Evolutionary conservation across 176 grass and related monocot species (phyloP).

Genomic region (Lolium multiflorum): DNA sequence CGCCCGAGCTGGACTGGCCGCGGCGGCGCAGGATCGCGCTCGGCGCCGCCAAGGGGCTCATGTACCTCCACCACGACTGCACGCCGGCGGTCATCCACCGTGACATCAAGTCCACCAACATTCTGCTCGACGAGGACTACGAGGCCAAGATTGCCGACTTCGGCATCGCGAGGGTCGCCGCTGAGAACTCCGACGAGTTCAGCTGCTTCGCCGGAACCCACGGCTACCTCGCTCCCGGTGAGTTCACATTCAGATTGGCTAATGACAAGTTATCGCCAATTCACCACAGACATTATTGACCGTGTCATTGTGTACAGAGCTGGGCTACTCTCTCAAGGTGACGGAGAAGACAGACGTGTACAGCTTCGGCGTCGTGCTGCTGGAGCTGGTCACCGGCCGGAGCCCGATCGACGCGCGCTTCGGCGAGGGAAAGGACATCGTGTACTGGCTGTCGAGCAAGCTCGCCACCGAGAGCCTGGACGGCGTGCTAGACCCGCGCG

Average conservation of each 20-base stretch:
- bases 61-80: constrained; percentile 96
- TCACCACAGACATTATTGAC: neutral
- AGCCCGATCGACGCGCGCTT: constrained; percentile 74
- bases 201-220: constrained; percentile 88
- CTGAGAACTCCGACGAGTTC: constrained; percentile 46
- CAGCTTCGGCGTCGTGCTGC: constrained; percentile 86
- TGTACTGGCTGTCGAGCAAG: constrained; percentile 74
- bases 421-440: constrained; percentile 85
- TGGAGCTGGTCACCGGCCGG: constrained; percentile 76
- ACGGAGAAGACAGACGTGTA: constrained; percentile 94
- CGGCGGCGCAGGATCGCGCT: constrained; percentile 64
- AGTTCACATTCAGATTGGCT: neutral
- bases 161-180: constrained; percentile 73
- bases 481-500: constrained; percentile 60
- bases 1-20: constrained; percentile 63
- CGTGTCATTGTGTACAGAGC: constrained; percentile 54
- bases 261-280: neutral
- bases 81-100: constrained; percentile 82
- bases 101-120: constrained; percentile 89
- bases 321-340: constrained; percentile 73
- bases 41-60: constrained; percentile 78
- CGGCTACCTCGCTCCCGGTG: constrained; percentile 93
- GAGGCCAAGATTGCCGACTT: constrained; percentile 92
- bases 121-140: constrained; percentile 75
- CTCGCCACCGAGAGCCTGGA: constrained; percentile 44